phyloP scores from a whole-genome alignment of 768 basidiomycete genomes.

The Collybia sordida region DNA sequence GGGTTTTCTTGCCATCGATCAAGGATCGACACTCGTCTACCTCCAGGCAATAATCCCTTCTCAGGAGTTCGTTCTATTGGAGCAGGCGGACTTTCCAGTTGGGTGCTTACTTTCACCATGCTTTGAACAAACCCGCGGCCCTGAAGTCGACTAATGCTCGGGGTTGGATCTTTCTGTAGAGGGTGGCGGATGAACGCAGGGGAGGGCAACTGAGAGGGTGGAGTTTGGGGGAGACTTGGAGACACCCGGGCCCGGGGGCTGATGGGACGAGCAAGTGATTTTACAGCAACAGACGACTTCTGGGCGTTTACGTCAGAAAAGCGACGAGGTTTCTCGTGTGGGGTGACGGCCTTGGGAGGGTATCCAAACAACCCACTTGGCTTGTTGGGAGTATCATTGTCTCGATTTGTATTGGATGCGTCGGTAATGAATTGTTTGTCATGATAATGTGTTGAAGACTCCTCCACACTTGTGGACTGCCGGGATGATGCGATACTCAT shows the following conservation, averaged over 20 bases:
- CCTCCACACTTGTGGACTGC: background rate
- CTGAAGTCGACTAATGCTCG: constrained; percentile 78
- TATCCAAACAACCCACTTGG: constrained; percentile 3
- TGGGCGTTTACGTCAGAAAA: constrained; percentile 27
- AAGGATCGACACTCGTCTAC: constrained; percentile 55
- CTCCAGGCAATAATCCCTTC: constrained; percentile 29
- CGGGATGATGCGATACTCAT: constrained; percentile 26
- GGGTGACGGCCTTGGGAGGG: constrained; percentile 5
- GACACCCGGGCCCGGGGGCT: constrained; percentile 49
- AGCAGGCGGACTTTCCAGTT: constrained; percentile 43
- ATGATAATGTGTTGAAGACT: background rate
- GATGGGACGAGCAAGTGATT: constrained; percentile 53
- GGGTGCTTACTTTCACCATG: constrained; percentile 70
- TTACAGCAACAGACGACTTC: constrained; percentile 33
- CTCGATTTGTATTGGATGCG: background rate
- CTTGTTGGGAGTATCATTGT: constrained; percentile 4
- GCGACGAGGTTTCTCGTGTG: constrained; percentile 24
- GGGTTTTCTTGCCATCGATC: constrained; percentile 65
- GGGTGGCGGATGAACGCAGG: constrained; percentile 60
- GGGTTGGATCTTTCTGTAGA: constrained; percentile 69
- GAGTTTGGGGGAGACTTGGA: constrained; percentile 40
- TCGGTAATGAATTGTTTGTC: constrained; percentile 1
- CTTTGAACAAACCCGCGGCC: constrained; percentile 87
- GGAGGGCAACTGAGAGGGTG: constrained; percentile 44
- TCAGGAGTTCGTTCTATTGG: constrained; percentile 30